Evolutionary conservation across 345 rosid species (phyloP).

Genomic region (Hibiscus mutabilis): DNA sequence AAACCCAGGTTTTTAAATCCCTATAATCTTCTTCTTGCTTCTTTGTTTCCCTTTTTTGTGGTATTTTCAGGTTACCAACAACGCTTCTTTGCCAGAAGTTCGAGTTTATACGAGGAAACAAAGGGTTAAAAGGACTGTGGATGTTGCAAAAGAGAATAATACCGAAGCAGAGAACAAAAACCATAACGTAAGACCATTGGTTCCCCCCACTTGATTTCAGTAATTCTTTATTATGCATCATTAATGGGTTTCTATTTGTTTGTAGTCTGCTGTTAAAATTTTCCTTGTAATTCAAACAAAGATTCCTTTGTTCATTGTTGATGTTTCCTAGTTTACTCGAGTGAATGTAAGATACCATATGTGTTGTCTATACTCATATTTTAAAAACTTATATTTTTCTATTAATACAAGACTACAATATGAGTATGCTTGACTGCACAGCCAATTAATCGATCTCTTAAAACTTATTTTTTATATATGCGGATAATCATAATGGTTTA

Average conservation of each 20-base stretch:
- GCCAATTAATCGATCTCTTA: no score
- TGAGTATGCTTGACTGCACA: no score
- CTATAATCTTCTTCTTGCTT: neutral
- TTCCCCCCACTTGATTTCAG: neutral
- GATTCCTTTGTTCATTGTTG: neutral
- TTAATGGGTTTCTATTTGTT: neutral
- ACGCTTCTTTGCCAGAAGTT: conserved; percentile 20
- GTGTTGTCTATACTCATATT: neutral
- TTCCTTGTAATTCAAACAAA: neutral
- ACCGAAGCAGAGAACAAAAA: conserved; percentile 18
- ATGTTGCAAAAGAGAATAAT: conserved; percentile 17
- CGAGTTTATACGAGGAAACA: conserved; percentile 55
- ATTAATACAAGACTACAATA: no score
- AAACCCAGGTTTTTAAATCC: conserved; percentile 25
- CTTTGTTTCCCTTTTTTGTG: neutral
- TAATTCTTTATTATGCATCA: neutral
- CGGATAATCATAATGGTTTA: neutral
- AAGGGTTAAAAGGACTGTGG: conserved; percentile 32
- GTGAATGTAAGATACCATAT: neutral
- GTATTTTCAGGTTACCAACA: conserved; percentile 13
- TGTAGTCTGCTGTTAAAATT: neutral
- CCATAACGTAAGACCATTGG: conserved; percentile 20
- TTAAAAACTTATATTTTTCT: neutral
- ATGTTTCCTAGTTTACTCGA: neutral
- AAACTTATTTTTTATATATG: neutral